Conservation (phyloP, 2,329 filamentous ascomycete genomes). For the Nectriaceae sp. region DNA sequence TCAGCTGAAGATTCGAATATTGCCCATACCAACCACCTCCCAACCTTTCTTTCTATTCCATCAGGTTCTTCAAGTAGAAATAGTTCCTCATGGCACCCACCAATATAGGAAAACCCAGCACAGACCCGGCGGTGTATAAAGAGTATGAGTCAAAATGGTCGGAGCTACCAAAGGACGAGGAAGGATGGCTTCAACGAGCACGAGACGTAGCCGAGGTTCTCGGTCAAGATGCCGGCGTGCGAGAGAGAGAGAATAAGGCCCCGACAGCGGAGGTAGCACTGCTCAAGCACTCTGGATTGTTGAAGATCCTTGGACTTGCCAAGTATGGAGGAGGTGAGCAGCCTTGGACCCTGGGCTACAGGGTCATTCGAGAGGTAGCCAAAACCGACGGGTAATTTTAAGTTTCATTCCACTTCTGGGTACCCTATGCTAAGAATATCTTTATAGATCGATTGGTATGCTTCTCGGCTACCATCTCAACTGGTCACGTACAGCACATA, state of each 20-base stretch:
- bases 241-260: slow-evolving; percentile 42
- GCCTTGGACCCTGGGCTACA: slow-evolving; percentile 54
- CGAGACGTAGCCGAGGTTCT: slow-evolving; percentile 40
- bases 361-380: slow-evolving; percentile 62
- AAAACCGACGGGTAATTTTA: slow-evolving; percentile 58
- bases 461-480: slow-evolving; percentile 65
- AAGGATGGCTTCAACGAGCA: slow-evolving; percentile 41
- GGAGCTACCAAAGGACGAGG: slow-evolving; percentile 30
- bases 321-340: slow-evolving; percentile 47
- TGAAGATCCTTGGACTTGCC: slow-evolving; percentile 40
- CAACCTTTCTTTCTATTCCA: too few relatives aligned
- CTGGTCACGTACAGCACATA: slow-evolving; percentile 62
- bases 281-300: slow-evolving; percentile 42
- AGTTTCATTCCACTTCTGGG: background rate
- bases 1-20: too few relatives aligned
- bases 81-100: background rate
- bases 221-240: slow-evolving; percentile 32
- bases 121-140: slow-evolving; percentile 40
- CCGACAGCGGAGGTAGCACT: slow-evolving; percentile 42
- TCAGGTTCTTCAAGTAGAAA: too few relatives aligned
- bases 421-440: fast-evolving
- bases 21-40: too few relatives aligned
- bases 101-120: slow-evolving; percentile 13
- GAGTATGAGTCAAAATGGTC: slow-evolving; percentile 40
- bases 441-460: slow-evolving; percentile 60